A percentile compares a stretch with the other conserved stretches of the same genome.
Evolutionary conservation across 2,329 filamentous ascomycete genomes (phyloP).

Genomic region (Shiraia sp.): DNA sequence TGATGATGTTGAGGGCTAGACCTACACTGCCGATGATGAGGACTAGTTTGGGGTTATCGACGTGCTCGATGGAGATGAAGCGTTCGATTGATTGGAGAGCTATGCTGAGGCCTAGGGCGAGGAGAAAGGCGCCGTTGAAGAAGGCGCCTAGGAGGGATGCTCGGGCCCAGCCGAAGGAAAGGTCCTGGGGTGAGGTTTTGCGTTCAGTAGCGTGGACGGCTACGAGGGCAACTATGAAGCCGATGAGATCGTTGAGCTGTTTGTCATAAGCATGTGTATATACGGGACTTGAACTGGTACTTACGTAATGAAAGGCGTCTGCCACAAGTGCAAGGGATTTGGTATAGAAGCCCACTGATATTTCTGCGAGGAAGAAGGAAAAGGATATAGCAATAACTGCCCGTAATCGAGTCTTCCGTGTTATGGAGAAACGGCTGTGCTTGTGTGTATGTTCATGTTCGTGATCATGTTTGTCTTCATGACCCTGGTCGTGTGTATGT

Average conservation of each 20-base stretch:
- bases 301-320: conserved; percentile 78
- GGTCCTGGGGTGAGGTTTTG: conserved; percentile 58
- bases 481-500: conserved; percentile 10
- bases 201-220: conserved; percentile 64
- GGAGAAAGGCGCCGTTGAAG: conserved; percentile 77
- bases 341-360: conserved; percentile 70
- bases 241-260: conserved; percentile 71
- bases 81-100: conserved; percentile 73
- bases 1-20: conserved; percentile 68
- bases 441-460: conserved; percentile 10
- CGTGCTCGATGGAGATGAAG: conserved; percentile 61
- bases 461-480: conserved; percentile 4
- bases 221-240: conserved; percentile 68
- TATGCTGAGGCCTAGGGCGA: conserved; percentile 73
- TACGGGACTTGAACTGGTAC: conserved; percentile 22
- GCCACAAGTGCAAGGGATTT: conserved; percentile 72
- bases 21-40: conserved; percentile 72
- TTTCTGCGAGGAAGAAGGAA: conserved; percentile 53
- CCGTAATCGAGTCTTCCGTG: conserved; percentile 37
- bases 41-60: conserved; percentile 68
- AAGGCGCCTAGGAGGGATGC: conserved; percentile 75
- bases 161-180: conserved; percentile 78
- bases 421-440: conserved; percentile 24
- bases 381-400: conserved; percentile 53
- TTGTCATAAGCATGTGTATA: conserved; percentile 2